phyloP scores from a whole-genome alignment of 768 basidiomycete species.

The Lentinus tigrinus region DNA sequence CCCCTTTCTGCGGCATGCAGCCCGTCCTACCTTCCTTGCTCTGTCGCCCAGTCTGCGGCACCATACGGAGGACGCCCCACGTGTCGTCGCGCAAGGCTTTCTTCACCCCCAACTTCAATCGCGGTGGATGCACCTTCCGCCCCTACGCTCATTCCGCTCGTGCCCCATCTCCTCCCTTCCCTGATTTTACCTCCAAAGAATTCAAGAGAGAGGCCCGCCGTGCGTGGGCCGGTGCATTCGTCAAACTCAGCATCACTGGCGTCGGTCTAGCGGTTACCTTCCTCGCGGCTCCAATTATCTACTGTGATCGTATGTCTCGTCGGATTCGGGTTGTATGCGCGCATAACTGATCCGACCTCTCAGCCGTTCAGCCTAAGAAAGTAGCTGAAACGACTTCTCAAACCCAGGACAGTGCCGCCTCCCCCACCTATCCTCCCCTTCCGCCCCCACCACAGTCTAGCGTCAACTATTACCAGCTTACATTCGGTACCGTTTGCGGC shows the following conservation, averaged over 20 bases:
- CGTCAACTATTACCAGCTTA: constrained; percentile 76
- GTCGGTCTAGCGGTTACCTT: constrained; percentile 46
- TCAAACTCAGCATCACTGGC: constrained; percentile 34
- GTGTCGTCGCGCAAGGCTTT: background rate
- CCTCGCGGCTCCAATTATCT: constrained; percentile 35
- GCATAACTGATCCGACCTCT: background rate
- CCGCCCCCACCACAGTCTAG: constrained; percentile 68
- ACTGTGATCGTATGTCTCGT: constrained; percentile 52
- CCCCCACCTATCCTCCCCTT: constrained; percentile 16
- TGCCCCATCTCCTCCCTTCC: background rate
- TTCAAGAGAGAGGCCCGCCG: background rate
- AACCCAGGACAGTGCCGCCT: constrained; percentile 1
- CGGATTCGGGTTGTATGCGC: background rate
- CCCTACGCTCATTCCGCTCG: background rate
- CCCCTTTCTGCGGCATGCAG: background rate
- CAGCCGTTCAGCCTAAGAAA: constrained; percentile 7
- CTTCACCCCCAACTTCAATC: background rate
- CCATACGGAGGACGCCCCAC: background rate
- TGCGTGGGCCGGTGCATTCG: background rate
- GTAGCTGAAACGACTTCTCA: background rate
- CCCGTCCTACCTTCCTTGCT: constrained; percentile 3
- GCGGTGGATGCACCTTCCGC: background rate
- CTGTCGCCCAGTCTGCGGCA: constrained; percentile 3
- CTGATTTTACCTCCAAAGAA: background rate
- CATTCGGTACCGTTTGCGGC: constrained; percentile 87